These are phyloP conservation scores for Sugiyamaella grinbergsii DNA, from an alignment of 1,139 yeast species.

Conservation along the genomic window DNA sequence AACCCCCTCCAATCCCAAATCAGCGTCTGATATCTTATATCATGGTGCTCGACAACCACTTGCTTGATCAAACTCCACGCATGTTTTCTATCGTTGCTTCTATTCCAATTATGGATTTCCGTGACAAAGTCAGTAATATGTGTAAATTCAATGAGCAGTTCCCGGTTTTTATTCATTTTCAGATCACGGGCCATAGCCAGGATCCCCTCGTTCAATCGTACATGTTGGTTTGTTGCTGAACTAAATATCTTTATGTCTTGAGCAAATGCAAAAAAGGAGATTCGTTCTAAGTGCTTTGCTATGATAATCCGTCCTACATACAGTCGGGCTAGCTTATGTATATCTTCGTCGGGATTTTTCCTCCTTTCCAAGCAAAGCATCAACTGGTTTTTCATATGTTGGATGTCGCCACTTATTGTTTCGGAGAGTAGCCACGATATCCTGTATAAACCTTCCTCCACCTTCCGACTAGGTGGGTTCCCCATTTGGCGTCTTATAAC, in stretches of 20 bases:
- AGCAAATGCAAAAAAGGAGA: constrained; percentile 21
- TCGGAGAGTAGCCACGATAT: constrained; percentile 20
- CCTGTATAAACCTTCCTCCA: constrained; percentile 17
- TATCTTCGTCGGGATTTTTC: neutral
- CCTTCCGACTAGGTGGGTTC: neutral
- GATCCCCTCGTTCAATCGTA: constrained; percentile 9
- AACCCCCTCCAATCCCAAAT: constrained; percentile 12
- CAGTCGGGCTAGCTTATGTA: neutral
- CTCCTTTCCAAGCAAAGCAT: neutral
- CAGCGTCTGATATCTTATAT: neutral
- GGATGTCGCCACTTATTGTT: constrained; percentile 18
- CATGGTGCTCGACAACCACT: constrained; percentile 15
- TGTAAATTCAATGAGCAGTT: neutral
- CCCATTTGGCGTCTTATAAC: constrained; percentile 8
- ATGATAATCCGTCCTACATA: constrained; percentile 15
- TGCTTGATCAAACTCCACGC: constrained; percentile 19
- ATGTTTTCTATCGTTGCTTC: constrained; percentile 7
- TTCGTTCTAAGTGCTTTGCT: constrained; percentile 20
- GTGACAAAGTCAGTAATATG: constrained; percentile 14
- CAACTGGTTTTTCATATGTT: constrained; percentile 16
- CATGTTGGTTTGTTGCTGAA: neutral
- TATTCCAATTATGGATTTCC: constrained; percentile 8
- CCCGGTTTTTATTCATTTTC: constrained; percentile 10
- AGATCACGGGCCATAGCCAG: constrained; percentile 14
- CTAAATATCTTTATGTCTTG: constrained; percentile 11